These are phyloP conservation scores for Endoconidiophora laricicola DNA, from an alignment of 2,329 filamentous ascomycete species.

Conservation along the genomic window DNA sequence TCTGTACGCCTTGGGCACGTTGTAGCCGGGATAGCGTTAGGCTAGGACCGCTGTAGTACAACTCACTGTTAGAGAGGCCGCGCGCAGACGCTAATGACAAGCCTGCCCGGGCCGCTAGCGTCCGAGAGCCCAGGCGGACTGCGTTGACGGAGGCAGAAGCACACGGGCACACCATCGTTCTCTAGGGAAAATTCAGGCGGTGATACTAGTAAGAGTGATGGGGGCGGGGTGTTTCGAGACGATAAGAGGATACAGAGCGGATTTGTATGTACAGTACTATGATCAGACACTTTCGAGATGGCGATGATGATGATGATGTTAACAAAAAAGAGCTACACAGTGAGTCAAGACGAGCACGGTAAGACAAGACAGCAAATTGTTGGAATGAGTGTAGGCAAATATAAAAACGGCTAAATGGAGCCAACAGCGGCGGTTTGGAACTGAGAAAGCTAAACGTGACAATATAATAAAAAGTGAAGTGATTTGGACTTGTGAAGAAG, in stretches of 20 bases:
- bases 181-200: not conserved
- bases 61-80: too few relatives aligned
- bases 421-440: not conserved
- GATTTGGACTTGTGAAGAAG: not conserved
- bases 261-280: too few relatives aligned
- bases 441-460: too few relatives aligned
- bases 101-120: too few relatives aligned
- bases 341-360: not conserved
- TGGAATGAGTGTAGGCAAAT: not conserved
- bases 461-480: not conserved
- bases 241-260: too few relatives aligned
- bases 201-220: too few relatives aligned
- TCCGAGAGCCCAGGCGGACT: too few relatives aligned
- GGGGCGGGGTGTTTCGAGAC: too few relatives aligned
- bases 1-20: slow-evolving; percentile 3
- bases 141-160: not conserved
- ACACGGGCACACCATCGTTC: slow-evolving; percentile 6
- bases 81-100: too few relatives aligned
- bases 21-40: slow-evolving; percentile 8
- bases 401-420: not conserved
- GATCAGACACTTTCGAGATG: not conserved
- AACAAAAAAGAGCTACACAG: not conserved
- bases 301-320: not conserved
- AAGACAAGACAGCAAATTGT: not conserved
- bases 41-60: not conserved